Percentiles rank a stretch among this genome's conserved stretches.
Evolutionary conservation across 768 basidiomycete genomes (phyloP).

Genomic region (Amyloporia xantha): DNA sequence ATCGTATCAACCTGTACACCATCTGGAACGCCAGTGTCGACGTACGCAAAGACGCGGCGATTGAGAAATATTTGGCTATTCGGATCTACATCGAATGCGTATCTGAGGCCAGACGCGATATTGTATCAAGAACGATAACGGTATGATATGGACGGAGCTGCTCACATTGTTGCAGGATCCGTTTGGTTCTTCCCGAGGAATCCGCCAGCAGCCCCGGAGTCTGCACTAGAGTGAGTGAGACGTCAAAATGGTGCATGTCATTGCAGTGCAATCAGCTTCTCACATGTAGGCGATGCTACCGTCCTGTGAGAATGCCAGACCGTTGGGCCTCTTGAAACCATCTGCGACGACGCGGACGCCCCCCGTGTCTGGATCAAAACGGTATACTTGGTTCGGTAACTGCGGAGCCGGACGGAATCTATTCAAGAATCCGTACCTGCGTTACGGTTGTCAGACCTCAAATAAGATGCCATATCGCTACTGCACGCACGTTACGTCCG

Average conservation of each 20-base stretch:
- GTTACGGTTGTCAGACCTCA: not conserved
- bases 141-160: not conserved
- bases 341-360: slow-evolving; percentile 68
- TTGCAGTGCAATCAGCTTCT: slow-evolving; percentile 10
- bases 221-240: slow-evolving; percentile 34
- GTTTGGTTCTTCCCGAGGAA: slow-evolving; percentile 48
- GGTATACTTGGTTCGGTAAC: slow-evolving; percentile 72
- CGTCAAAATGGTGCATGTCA: slow-evolving; percentile 1
- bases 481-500: slow-evolving; percentile 56
- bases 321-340: slow-evolving; percentile 68
- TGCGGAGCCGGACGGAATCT: slow-evolving; percentile 61
- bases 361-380: slow-evolving; percentile 61
- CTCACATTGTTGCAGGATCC: slow-evolving; percentile 62
- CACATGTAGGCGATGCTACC: slow-evolving; percentile 63
- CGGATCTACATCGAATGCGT: slow-evolving; percentile 61
- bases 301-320: slow-evolving; percentile 64
- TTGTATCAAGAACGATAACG: not conserved
- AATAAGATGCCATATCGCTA: not conserved
- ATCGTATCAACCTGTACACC: slow-evolving; percentile 57
- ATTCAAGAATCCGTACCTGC: slow-evolving; percentile 58
- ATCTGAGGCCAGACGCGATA: slow-evolving; percentile 31
- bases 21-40: slow-evolving; percentile 60
- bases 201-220: slow-evolving; percentile 44
- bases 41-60: slow-evolving; percentile 60
- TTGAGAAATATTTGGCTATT: slow-evolving; percentile 47